Percentiles rank a stretch among this genome's conserved stretches.
Conservation (phyloP, 441 rosid species). For the Hura crepitans region DNA sequence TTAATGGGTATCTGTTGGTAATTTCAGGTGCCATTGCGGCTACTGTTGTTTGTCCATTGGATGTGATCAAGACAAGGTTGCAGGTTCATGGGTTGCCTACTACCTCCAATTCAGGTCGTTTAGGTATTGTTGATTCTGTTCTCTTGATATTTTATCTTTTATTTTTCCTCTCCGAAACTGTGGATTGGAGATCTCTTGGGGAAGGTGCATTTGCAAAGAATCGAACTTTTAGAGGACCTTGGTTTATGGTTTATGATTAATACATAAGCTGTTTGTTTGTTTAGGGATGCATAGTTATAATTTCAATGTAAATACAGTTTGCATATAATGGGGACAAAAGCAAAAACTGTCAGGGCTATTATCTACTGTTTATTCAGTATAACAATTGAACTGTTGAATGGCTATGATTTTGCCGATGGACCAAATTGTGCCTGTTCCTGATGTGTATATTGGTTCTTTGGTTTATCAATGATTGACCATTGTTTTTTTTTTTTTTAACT, state of each 20-base stretch:
- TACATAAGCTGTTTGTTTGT: background rate
- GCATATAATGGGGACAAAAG: background rate
- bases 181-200: background rate
- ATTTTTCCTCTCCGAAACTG: background rate
- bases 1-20: slow-evolving; percentile 12
- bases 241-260: slow-evolving; percentile 6
- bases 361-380: background rate
- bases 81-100: slow-evolving; percentile 85
- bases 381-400: background rate
- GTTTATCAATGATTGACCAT: slow-evolving; percentile 9
- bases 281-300: background rate
- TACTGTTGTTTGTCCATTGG: slow-evolving; percentile 86
- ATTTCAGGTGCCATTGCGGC: slow-evolving; percentile 84
- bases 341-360: background rate
- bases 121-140: slow-evolving; percentile 40
- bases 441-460: slow-evolving; percentile 11
- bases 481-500: slow-evolving; percentile 12
- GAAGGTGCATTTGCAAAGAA: background rate
- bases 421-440: background rate
- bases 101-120: slow-evolving; percentile 40
- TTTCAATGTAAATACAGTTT: background rate
- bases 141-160: slow-evolving; percentile 1
- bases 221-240: background rate
- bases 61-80: slow-evolving; percentile 92
- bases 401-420: background rate